Conservation (phyloP, 257 asterid species). For the Fraxinus anomala region DNA sequence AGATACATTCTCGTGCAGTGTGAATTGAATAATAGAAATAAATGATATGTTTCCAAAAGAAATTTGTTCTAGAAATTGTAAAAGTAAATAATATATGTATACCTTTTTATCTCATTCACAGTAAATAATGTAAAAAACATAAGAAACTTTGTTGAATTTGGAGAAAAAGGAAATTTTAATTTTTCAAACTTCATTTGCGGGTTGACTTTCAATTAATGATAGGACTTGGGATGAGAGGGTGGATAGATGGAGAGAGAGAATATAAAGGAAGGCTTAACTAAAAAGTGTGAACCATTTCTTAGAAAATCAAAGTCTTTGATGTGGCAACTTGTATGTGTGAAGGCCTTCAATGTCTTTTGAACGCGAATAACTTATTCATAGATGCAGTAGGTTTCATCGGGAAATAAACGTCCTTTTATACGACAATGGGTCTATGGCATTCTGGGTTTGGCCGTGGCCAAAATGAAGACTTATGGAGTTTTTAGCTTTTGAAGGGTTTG, state of each 20-base stretch:
- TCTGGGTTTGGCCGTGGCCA: too few species aligned
- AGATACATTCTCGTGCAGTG: too few species aligned
- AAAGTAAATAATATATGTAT: too few species aligned
- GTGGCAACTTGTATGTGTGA: neutral
- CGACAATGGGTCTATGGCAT: neutral
- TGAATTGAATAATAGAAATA: too few species aligned
- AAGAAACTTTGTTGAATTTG: neutral
- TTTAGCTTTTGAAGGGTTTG: too few species aligned
- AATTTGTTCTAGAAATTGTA: too few species aligned
- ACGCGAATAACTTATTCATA: neutral
- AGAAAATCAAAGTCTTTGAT: neutral
- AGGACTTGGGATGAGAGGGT: neutral
- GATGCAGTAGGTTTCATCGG: neutral
- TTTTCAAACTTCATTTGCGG: neutral
- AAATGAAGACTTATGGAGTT: too few species aligned
- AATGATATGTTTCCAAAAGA: too few species aligned
- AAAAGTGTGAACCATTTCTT: neutral
- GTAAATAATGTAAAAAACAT: neutral
- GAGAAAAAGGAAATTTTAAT: neutral
- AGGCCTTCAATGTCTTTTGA: neutral
- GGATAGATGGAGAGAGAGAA: neutral
- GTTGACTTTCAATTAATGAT: neutral
- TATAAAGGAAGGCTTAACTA: neutral
- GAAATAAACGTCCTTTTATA: neutral
- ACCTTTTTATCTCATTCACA: too few species aligned